Base-by-base conservation (phyloP, 2,329 filamentous ascomycete species). In the Trichophyton rubrum region DNA sequence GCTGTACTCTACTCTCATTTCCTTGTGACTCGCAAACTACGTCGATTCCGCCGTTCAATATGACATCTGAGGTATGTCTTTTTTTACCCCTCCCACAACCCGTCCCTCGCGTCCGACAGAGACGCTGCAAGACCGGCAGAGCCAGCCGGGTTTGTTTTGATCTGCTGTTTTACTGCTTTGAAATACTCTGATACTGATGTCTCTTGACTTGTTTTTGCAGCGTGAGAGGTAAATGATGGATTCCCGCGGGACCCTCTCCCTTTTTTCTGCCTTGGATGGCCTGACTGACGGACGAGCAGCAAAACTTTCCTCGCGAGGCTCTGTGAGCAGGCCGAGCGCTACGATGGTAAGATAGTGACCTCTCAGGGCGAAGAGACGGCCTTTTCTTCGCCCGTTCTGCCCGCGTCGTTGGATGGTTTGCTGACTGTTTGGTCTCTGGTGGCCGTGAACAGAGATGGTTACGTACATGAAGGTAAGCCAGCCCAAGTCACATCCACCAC, bases 281-380 rank as follows among this genome's bases (percentile, higher is more conserved):
- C 33, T 59, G 61, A 65, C 59, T 66, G 63, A 67, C 60, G 8
- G 8, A 66, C 75, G 43, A 38, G 9, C 77, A 96, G 90, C 88
- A 97, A 97, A 87, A 97, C 93, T 76, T 97, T 97, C 85, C 90
- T 97, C 78, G 93, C 93, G 79, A 87, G 93, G 82, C 90, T 99
- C 77, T 97, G 93, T 84, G 93, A 97, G 89, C 93, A 99, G 86
- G 93, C 93, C 77, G 93, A 97, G 85, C 92, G 92, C 76, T 99
- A 99, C 81, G 92, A 99, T 92, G 93, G 83, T 85, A 76, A 77
- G 82, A 27, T 6, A 11, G 9, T 11, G 22, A 27, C 20, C 20
- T 13, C 6, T 9, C 3, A 13, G 33, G 1, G 45, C 9, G 56
- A n/a, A 22, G 35, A 20, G 20, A 15, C 40, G 43, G 53, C 38